A percentile compares a stretch with the other conserved stretches of the same genome.
phyloP scores from a whole-genome alignment of 2,329 filamentous ascomycete species.

The Bipolaris gigantea region DNA sequence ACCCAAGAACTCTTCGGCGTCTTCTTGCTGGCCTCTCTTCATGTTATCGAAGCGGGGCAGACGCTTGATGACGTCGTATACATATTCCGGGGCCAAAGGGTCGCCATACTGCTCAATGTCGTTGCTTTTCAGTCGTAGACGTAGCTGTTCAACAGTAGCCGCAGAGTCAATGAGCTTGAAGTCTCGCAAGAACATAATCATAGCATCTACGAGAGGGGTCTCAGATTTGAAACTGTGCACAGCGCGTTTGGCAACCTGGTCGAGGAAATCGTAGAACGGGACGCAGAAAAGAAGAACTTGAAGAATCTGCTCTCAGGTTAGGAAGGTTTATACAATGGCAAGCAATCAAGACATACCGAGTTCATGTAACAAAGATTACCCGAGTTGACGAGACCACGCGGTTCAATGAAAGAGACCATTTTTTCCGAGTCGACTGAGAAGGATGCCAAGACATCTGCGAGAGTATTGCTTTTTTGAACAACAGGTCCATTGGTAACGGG shows the following conservation, averaged over 20 bases:
- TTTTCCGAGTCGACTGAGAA: conserved; percentile 68
- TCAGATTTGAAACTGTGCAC: conserved; percentile 93
- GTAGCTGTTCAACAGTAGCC: conserved; percentile 71
- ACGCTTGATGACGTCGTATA: conserved; percentile 88
- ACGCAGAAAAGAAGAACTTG: conserved; percentile 93
- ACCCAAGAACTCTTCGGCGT: conserved; percentile 94
- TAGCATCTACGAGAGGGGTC: conserved; percentile 88
- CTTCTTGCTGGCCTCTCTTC: conserved; percentile 95
- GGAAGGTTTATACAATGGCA: not conserved
- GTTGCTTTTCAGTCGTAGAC: conserved; percentile 72
- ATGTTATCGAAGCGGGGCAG: conserved; percentile 89
- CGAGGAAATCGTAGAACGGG: conserved; percentile 92
- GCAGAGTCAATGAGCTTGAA: conserved; percentile 86
- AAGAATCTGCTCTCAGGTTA: conserved; percentile 67
- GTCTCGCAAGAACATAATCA: conserved; percentile 96
- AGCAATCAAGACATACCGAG: conserved; percentile 66
- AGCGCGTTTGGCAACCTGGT: conserved; percentile 80
- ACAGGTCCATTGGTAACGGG: conserved; percentile 45
- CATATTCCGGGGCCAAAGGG: conserved; percentile 88
- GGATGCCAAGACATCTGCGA: conserved; percentile 75
- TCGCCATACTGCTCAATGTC: conserved; percentile 91
- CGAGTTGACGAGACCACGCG: conserved; percentile 90
- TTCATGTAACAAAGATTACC: conserved; percentile 99
- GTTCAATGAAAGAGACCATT: conserved; percentile 83
- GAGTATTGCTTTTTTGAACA: conserved; percentile 59